Evolutionary conservation across 2,329 filamentous ascomycete species (phyloP).

Genomic region (Nectriaceae sp.): DNA sequence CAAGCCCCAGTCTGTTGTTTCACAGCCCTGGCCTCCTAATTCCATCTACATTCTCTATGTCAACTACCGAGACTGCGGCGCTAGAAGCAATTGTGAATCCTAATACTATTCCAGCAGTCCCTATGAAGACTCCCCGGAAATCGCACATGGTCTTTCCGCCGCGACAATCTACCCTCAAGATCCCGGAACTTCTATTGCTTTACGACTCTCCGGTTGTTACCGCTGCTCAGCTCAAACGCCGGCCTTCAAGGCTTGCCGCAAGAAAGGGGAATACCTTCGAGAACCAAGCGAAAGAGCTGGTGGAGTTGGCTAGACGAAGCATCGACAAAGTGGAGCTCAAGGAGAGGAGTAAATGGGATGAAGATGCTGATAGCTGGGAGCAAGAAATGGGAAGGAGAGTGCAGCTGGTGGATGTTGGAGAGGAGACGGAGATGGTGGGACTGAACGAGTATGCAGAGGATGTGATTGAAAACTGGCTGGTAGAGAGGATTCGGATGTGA

Average conservation of each 20-base stretch:
- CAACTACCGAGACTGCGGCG: constrained; percentile 29
- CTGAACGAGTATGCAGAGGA: constrained; percentile 30
- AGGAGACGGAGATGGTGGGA: constrained; percentile 26
- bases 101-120: constrained; percentile 3
- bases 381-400: constrained; percentile 41
- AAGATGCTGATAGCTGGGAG: constrained; percentile 35
- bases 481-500: constrained; percentile 12
- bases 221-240: neutral
- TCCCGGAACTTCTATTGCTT: constrained; percentile 52
- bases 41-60: constrained; percentile 46
- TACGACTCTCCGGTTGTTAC: constrained; percentile 39
- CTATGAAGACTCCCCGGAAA: constrained; percentile 38
- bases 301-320: constrained; percentile 50
- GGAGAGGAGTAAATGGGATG: constrained; percentile 44
- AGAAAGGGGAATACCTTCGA: constrained; percentile 44
- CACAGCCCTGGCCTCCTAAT: constrained; percentile 51
- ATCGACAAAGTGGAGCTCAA: constrained; percentile 48
- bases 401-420: constrained; percentile 38
- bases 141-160: constrained; percentile 52
- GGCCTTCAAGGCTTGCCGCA: neutral
- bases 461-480: constrained; percentile 34
- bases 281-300: constrained; percentile 50
- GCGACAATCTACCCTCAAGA: constrained; percentile 45
- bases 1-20: constrained; percentile 60
- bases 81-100: constrained; percentile 27